Evolutionary conservation across 805 yeast genomes (phyloP).

Genomic region (Teunomyces cretensis): DNA sequence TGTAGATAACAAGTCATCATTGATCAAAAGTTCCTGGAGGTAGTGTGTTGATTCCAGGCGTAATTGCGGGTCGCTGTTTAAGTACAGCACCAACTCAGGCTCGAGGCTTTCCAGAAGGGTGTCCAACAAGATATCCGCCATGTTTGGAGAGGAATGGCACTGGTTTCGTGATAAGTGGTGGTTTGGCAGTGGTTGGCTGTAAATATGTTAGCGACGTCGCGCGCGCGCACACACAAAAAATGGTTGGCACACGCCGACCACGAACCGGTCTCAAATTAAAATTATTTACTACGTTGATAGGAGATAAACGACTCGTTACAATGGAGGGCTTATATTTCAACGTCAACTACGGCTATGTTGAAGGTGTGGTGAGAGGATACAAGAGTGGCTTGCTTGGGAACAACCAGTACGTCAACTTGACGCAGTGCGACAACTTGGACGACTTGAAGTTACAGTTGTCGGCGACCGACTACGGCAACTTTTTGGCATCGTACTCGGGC

Average conservation of each 20-base stretch:
- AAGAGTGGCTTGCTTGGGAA: slow-evolving; percentile 75
- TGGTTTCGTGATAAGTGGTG: too few species aligned
- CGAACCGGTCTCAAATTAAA: not conserved
- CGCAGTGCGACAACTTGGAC: slow-evolving; percentile 94
- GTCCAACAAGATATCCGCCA: slow-evolving; percentile 37
- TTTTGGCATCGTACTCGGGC: slow-evolving; percentile 76
- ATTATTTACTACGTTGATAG: not conserved
- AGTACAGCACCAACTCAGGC: slow-evolving; percentile 16
- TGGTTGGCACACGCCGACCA: not conserved
- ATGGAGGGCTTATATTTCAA: slow-evolving; percentile 97
- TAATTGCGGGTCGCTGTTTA: slow-evolving; percentile 20
- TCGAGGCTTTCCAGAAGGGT: slow-evolving; percentile 29
- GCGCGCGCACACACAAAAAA: too few species aligned
- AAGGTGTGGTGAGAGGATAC: slow-evolving; percentile 94
- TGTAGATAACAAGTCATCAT: slow-evolving; percentile 48
- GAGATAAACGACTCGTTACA: not conserved
- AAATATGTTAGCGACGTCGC: too few species aligned
- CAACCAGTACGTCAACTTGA: slow-evolving; percentile 84
- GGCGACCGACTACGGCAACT: slow-evolving; percentile 94
- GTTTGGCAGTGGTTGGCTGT: too few species aligned
- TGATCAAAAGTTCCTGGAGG: slow-evolving; percentile 44
- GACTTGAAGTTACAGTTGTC: slow-evolving; percentile 92
- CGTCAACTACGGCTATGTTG: slow-evolving; percentile 85
- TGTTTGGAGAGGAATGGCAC: slow-evolving; percentile 6
- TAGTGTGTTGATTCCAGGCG: slow-evolving; percentile 24